phyloP scores from a whole-genome alignment of 441 rosid genomes.

The Corymbia calophylla region DNA sequence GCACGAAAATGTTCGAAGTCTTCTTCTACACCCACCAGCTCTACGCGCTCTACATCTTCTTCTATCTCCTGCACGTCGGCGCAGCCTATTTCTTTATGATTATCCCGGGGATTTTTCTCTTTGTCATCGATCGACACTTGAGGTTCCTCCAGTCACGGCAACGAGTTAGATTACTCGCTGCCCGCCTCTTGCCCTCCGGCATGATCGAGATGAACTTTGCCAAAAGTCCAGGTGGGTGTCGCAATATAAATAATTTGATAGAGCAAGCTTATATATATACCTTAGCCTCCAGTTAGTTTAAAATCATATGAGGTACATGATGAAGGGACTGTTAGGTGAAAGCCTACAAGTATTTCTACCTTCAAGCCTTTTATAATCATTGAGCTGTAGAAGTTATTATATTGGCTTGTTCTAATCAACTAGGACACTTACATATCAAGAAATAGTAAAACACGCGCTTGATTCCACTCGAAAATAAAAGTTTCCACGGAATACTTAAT shows the following conservation, averaged over 20 bases:
- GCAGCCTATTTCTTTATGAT: conserved; percentile 26
- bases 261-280: background rate
- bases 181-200: conserved; percentile 36
- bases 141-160: conserved; percentile 38
- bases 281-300: background rate
- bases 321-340: background rate
- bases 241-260: background rate
- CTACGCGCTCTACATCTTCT: conserved; percentile 32
- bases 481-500: accelerated
- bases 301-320: background rate
- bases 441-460: accelerated
- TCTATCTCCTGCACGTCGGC: conserved; percentile 47
- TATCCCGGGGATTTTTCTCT: conserved; percentile 48
- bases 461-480: background rate
- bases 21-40: conserved; percentile 49
- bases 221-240: conserved; percentile 22
- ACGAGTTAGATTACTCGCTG: conserved; percentile 25
- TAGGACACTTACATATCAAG: background rate
- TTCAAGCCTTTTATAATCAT: background rate
- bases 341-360: background rate
- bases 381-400: background rate
- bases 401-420: background rate
- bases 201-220: conserved; percentile 38
- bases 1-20: conserved; percentile 38
- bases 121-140: conserved; percentile 35